phyloP scores from a whole-genome alignment of 78 protist species.

The Polysphondylium violaceum region DNA sequence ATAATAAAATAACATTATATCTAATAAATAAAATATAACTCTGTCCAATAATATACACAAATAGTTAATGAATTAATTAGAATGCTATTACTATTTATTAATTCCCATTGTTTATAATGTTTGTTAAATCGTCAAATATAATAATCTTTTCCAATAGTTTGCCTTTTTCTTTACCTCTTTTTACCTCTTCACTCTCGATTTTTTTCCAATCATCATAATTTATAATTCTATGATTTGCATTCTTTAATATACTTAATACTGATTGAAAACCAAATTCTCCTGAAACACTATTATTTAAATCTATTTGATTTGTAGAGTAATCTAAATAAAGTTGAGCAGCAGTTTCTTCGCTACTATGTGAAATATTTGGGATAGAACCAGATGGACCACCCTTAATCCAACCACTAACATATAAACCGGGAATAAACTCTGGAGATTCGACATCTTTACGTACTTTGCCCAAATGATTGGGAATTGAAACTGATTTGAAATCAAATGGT shows the following conservation, averaged over 20 bases:
- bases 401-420: conserved; percentile 77
- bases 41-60: too few species aligned
- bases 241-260: too few species aligned
- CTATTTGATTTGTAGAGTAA: conserved; percentile 1
- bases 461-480: conserved; percentile 34
- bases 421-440: conserved; percentile 1
- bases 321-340: conserved; percentile 32
- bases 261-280: background rate
- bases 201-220: conserved; percentile 60
- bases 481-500: conserved; percentile 66
- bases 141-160: conserved; percentile 64
- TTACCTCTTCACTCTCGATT: conserved; percentile 47
- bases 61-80: too few species aligned
- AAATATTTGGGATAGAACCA: conserved; percentile 52
- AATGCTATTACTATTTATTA: too few species aligned
- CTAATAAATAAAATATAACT: too few species aligned
- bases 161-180: conserved; percentile 69
- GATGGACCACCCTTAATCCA: conserved; percentile 80
- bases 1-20: too few species aligned
- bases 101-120: conserved; percentile 33
- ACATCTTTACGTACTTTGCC: conserved; percentile 34
- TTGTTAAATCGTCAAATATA: conserved; percentile 63
- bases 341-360: conserved; percentile 51
- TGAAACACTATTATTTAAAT: conserved; percentile 3
- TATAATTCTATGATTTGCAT: conserved; percentile 13